Evolutionary conservation across 306 rosid species (phyloP), one percentile per base, ranked within the genome.

Genomic region (Castanopsis chinensis): DNA sequence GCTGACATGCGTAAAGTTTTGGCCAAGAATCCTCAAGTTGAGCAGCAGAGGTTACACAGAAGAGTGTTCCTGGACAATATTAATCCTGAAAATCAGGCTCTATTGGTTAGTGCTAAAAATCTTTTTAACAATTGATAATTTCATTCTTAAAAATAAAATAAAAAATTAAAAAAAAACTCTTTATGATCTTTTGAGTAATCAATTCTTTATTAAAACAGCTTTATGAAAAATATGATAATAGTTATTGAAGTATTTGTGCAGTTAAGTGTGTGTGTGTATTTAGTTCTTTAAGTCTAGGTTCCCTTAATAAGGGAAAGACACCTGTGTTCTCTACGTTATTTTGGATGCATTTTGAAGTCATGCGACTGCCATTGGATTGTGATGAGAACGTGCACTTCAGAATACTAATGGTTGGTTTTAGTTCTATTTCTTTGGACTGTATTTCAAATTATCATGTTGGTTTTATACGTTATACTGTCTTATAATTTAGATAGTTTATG

Each of bases 1-100:
- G 97, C 99, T 33, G 99, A 94, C 85, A 94, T 92, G 97, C 89
- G 97, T 73, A 94, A 94, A 82, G 99, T 92, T 73, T 89, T 94
- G 83, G 94, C 99, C 37, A 94, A 94, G 90, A 92, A 91, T 84
- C 97, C 97, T 74, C 97, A 92, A 81, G 95, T 92, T 75, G 97
- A 94, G 87, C 97, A 94, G 86, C 96, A 90, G 90, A 90, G 89
- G 84, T 82, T 94, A 89, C 98, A 94, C 84, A 84, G 98, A 87
- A 92, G 98, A 85, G 98, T 94, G 69, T 94, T 94, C 87, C 80
- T 94, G 73, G 98, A 94, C n/a, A 85, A 94, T 69, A 76, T 94
- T 76, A 79, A 83, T 82, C 89, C 92, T 65, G 98, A 92, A 75
- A 94, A 86, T 77, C 98, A 94, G 80, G 93, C 97, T 45, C 98